These are phyloP conservation scores for Penicillium canescens DNA, from an alignment of 495 filamentous ascomycete species.

Conservation along the genomic window DNA sequence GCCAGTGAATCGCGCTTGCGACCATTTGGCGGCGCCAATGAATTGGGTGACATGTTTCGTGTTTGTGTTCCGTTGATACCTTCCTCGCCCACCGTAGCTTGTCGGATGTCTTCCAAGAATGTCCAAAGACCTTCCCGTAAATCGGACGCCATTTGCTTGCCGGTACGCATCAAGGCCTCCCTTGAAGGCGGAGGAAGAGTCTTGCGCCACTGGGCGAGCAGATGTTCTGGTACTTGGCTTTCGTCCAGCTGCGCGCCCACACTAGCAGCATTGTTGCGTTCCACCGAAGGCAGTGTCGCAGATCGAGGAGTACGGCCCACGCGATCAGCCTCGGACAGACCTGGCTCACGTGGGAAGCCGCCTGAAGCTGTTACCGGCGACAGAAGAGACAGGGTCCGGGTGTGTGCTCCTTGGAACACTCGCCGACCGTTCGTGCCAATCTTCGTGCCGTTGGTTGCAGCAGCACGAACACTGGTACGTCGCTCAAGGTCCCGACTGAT, in stretches of 20 bases:
- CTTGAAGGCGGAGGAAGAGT: slow-evolving; percentile 47
- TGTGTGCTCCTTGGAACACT: slow-evolving; percentile 74
- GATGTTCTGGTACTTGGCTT: slow-evolving; percentile 31
- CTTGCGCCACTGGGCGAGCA: slow-evolving; percentile 41
- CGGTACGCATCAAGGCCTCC: slow-evolving; percentile 62
- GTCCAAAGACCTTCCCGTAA: slow-evolving; percentile 92
- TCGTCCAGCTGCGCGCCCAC: slow-evolving; percentile 24
- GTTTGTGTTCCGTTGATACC: slow-evolving; percentile 61
- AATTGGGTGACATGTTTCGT: slow-evolving; percentile 32
- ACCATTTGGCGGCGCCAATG: slow-evolving; percentile 19
- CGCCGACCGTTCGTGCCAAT: slow-evolving; percentile 52
- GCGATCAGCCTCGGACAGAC: slow-evolving; percentile 28
- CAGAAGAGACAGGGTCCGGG: slow-evolving; percentile 78
- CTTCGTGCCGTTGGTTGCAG: slow-evolving; percentile 31
- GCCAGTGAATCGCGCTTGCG: slow-evolving; percentile 38
- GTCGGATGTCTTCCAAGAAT: slow-evolving; percentile 91
- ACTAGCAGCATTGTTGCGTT: slow-evolving; percentile 27
- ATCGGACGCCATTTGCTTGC: slow-evolving; percentile 88
- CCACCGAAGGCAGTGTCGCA: slow-evolving; percentile 47
- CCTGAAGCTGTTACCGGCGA: slow-evolving; percentile 55
- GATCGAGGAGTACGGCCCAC: slow-evolving; percentile 43
- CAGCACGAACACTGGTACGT: slow-evolving; percentile 42
- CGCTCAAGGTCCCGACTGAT: slow-evolving; percentile 52
- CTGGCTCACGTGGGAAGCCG: slow-evolving; percentile 3
- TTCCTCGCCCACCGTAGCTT: slow-evolving; percentile 94